Conservation (phyloP, 2,329 filamentous ascomycete genomes). For the Scedosporium boydii region DNA sequence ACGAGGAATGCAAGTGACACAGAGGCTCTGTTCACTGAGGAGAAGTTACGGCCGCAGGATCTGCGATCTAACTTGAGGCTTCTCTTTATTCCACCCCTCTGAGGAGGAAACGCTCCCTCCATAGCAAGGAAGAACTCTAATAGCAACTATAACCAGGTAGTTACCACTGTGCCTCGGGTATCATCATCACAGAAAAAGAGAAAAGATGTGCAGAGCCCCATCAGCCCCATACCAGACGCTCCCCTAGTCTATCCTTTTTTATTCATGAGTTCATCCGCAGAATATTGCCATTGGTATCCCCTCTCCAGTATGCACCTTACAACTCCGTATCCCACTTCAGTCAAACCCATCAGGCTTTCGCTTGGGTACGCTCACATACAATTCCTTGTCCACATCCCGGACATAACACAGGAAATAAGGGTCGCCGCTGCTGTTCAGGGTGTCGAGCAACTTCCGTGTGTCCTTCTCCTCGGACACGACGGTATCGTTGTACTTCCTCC, state of each 20-base stretch:
- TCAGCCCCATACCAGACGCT: not conserved
- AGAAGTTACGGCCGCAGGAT: too few species aligned
- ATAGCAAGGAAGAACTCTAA: not conserved
- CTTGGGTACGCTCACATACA: conserved; percentile 37
- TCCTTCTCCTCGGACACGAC: conserved; percentile 44
- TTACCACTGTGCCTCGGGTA: not conserved
- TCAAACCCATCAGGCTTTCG: conserved; percentile 14
- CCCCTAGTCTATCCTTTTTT: not conserved
- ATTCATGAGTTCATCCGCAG: not conserved
- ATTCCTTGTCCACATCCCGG: conserved; percentile 52
- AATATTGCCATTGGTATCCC: too few species aligned
- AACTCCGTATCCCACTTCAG: not conserved
- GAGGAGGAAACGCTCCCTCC: not conserved
- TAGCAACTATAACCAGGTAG: not conserved
- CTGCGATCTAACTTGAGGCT: too few species aligned
- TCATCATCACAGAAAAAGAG: not conserved
- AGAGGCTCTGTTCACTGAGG: too few species aligned
- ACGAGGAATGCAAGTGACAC: too few species aligned
- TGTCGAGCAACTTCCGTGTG: conserved; percentile 57
- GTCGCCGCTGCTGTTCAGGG: conserved; percentile 59
- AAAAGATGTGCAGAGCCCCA: not conserved
- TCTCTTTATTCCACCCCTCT: too few species aligned
- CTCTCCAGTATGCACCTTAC: too few species aligned
- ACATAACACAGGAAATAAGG: conserved; percentile 81
- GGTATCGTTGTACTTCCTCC: conserved; percentile 93